These are phyloP conservation scores for Pulveroboletus ravenelii DNA, from an alignment of 768 basidiomycete species.

Conservation along the genomic window DNA sequence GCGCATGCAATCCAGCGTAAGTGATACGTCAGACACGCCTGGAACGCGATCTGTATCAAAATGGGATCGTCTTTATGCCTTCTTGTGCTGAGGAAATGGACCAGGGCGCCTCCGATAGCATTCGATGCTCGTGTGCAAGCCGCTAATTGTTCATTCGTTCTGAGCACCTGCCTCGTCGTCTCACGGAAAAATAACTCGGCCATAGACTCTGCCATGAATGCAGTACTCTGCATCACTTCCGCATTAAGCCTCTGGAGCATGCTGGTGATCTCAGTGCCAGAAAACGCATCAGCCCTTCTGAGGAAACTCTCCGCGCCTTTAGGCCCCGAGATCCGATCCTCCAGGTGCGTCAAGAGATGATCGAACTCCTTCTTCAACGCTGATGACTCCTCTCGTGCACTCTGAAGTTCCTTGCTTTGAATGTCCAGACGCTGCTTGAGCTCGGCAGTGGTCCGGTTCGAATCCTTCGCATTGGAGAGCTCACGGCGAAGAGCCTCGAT, in stretches of 20 bases:
- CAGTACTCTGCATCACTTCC: conserved; percentile 27
- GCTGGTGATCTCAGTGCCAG: conserved; percentile 6
- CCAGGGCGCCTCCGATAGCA: conserved; percentile 17
- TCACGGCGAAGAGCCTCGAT: too few relatives aligned
- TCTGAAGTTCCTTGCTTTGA: conserved; percentile 18
- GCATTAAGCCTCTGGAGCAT: conserved; percentile 46
- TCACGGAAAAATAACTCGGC: conserved; percentile 38
- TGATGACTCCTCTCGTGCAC: conserved; percentile 27
- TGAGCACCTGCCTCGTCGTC: conserved; percentile 1
- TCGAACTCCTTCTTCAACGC: conserved; percentile 25
- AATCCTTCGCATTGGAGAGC: too few relatives aligned
- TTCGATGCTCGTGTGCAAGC: conserved; percentile 21
- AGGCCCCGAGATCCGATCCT: conserved; percentile 41
- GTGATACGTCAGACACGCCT: conserved; percentile 26
- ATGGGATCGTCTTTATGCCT: conserved; percentile 32
- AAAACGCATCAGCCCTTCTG: conserved; percentile 37
- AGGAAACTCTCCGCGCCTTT: conserved; percentile 44
- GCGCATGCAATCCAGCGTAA: conserved; percentile 27
- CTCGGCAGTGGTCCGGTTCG: background rate
- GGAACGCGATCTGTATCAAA: conserved; percentile 10
- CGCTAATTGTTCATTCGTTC: conserved; percentile 19
- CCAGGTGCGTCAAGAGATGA: conserved; percentile 30
- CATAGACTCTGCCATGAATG: conserved; percentile 41
- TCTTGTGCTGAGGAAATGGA: conserved; percentile 27
- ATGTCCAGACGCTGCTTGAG: conserved; percentile 13